Evolutionary conservation across 768 basidiomycete genomes (phyloP).

Genomic region (Kwoniella bestiolae): DNA sequence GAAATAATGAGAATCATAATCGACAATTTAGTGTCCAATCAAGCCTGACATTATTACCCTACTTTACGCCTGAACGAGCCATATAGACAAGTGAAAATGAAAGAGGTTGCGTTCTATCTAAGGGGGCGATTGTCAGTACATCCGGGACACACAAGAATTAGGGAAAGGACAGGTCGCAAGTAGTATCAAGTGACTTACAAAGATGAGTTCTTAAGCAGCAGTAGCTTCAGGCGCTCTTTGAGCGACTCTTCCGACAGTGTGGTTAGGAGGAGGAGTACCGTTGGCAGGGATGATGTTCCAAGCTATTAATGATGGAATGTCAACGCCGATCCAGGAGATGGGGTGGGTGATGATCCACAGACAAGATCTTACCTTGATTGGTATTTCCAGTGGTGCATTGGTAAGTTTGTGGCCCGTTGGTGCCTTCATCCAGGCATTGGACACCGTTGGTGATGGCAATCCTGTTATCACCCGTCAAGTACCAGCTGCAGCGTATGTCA

Average conservation of each 20-base stretch:
- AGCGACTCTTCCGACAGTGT: slow-evolving; percentile 12
- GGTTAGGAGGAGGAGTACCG: slow-evolving; percentile 13
- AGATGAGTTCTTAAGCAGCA: not conserved
- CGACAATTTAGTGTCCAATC: too few relatives aligned
- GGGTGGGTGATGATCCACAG: too few relatives aligned
- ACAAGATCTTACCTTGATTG: slow-evolving; percentile 45
- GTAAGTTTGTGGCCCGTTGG: slow-evolving; percentile 44
- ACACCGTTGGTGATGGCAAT: slow-evolving; percentile 37
- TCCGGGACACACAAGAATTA: too few relatives aligned
- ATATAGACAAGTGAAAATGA: too few relatives aligned
- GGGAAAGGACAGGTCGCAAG: too few relatives aligned
- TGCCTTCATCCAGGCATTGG: slow-evolving; percentile 40
- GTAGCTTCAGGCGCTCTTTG: slow-evolving; percentile 8
- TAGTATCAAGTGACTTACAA: not conserved
- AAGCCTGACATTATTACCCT: too few relatives aligned
- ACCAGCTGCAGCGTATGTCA: slow-evolving; percentile 15
- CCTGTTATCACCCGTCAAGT: slow-evolving; percentile 30
- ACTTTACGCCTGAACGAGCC: too few relatives aligned
- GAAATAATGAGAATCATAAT: too few relatives aligned
- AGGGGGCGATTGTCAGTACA: too few relatives aligned
- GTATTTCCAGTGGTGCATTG: slow-evolving; percentile 54
- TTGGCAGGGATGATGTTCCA: slow-evolving; percentile 11
- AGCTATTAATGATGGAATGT: too few relatives aligned
- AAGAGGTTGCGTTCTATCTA: too few relatives aligned
- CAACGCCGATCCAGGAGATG: too few relatives aligned